Percentiles rank a stretch among this genome's conserved stretches.
phyloP scores from a whole-genome alignment of 768 basidiomycete genomes.

The Calocera cornea region DNA sequence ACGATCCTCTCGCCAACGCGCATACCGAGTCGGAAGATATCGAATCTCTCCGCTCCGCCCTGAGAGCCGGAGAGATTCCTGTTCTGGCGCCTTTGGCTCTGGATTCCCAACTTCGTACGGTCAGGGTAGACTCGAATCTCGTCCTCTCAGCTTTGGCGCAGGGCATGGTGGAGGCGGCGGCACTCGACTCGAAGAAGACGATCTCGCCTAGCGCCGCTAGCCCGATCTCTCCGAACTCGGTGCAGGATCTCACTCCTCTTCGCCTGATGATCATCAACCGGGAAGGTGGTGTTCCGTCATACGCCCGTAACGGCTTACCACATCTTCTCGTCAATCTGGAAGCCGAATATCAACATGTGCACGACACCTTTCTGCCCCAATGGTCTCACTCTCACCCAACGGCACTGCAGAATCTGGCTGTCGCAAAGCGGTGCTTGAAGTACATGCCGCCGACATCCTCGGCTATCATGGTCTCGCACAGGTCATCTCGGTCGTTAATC shows the following conservation, averaged over 20 bases:
- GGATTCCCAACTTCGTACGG: slow-evolving; percentile 77
- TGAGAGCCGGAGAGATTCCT: slow-evolving; percentile 89
- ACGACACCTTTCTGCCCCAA: slow-evolving; percentile 60
- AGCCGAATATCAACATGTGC: slow-evolving; percentile 75
- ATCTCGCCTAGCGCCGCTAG: neutral
- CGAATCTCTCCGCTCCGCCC: slow-evolving; percentile 70
- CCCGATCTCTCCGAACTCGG: slow-evolving; percentile 35
- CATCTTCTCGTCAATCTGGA: slow-evolving; percentile 90
- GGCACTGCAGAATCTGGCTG: slow-evolving; percentile 67
- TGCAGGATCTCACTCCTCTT: slow-evolving; percentile 64
- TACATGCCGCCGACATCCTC: slow-evolving; percentile 92
- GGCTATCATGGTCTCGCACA: slow-evolving; percentile 93
- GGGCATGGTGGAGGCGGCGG: slow-evolving; percentile 53
- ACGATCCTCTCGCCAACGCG: slow-evolving; percentile 44
- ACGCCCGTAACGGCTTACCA: slow-evolving; percentile 85
- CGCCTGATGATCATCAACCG: slow-evolving; percentile 96
- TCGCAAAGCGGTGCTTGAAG: slow-evolving; percentile 72
- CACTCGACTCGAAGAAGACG: slow-evolving; percentile 9
- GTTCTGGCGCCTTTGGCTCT: slow-evolving; percentile 87
- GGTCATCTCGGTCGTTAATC: slow-evolving; percentile 87
- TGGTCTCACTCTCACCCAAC: slow-evolving; percentile 76
- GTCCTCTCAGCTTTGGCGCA: slow-evolving; percentile 75
- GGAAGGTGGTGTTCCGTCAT: slow-evolving; percentile 93
- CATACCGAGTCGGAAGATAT: slow-evolving; percentile 73
- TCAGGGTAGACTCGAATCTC: slow-evolving; percentile 75